Percentiles rank a stretch among this genome's conserved stretches.
These are phyloP conservation scores for Xerocomus brunneocitrinus DNA, from an alignment of 768 basidiomycete genomes.

Conservation along the genomic window DNA sequence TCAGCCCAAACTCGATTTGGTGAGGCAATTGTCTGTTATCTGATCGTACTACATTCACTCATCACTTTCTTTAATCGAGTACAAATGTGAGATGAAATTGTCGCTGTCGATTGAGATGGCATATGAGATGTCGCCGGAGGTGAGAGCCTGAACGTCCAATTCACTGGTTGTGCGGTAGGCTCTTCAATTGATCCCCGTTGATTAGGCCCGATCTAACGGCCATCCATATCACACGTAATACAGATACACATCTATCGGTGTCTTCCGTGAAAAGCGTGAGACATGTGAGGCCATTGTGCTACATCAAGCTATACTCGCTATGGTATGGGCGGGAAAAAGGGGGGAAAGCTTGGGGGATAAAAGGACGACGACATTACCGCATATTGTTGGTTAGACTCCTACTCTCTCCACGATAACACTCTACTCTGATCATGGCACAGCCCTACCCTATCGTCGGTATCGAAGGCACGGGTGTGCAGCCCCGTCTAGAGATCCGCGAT, in stretches of 20 bases:
- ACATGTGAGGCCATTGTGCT: not conserved
- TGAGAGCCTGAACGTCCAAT: no score
- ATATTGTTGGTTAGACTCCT: not conserved
- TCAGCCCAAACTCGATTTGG: not conserved
- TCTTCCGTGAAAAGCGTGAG: not conserved
- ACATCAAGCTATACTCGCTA: not conserved
- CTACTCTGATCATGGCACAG: slow-evolving; percentile 8
- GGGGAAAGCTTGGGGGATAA: not conserved
- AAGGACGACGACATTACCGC: not conserved
- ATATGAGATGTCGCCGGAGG: not conserved
- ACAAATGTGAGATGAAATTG: not conserved
- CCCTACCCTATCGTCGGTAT: slow-evolving; percentile 9
- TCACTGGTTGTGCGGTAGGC: no score
- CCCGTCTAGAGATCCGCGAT: slow-evolving; percentile 15
- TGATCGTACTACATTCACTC: not conserved
- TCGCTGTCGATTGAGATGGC: not conserved
- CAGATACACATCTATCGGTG: not conserved
- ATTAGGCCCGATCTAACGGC: not conserved
- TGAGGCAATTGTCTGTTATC: not conserved
- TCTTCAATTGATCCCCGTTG: not conserved
- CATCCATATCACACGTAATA: not conserved
- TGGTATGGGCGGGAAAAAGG: not conserved
- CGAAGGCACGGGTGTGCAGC: slow-evolving; percentile 1
- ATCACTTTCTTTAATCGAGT: not conserved
- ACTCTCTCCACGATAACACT: not conserved